A percentile compares a stretch with the other conserved stretches of the same genome.
phyloP scores from a whole-genome alignment of 2,329 filamentous ascomycete genomes.

The Claviceps monticola region DNA sequence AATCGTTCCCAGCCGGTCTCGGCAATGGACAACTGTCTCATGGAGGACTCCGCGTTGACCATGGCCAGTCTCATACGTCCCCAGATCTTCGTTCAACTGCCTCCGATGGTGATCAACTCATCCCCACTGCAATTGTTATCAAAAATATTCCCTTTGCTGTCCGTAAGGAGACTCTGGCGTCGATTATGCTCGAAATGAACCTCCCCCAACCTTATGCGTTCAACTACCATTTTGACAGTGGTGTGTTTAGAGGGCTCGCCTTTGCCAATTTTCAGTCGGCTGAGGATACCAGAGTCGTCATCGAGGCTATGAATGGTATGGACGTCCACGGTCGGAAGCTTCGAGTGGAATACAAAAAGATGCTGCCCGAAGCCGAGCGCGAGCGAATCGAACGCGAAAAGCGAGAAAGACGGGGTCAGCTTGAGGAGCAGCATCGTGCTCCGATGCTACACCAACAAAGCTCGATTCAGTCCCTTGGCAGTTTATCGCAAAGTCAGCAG shows the following conservation, averaged over 20 bases:
- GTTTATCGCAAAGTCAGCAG: slow-evolving; percentile 48
- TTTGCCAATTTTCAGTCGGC: slow-evolving; percentile 98
- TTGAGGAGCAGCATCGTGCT: slow-evolving; percentile 89
- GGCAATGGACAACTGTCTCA: slow-evolving; percentile 24
- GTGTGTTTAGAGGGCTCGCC: slow-evolving; percentile 86
- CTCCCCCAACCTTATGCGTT: slow-evolving; percentile 94
- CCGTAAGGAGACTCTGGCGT: slow-evolving; percentile 87
- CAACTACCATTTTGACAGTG: slow-evolving; percentile 98
- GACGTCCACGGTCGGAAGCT: slow-evolving; percentile 91
- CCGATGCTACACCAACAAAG: slow-evolving; percentile 68
- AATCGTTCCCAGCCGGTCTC: slow-evolving; percentile 22
- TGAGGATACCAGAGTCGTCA: slow-evolving; percentile 84
- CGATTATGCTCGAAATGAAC: slow-evolving; percentile 87
- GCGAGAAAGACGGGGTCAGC: slow-evolving; percentile 83
- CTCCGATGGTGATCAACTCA: slow-evolving; percentile 67
- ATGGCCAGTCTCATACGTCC: slow-evolving; percentile 25
- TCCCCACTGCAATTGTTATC: slow-evolving; percentile 96
- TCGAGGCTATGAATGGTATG: slow-evolving; percentile 88
- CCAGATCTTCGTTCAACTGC: slow-evolving; percentile 28
- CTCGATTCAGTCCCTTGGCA: slow-evolving; percentile 69
- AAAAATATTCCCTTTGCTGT: slow-evolving; percentile 99
- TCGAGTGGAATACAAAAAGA: slow-evolving; percentile 98
- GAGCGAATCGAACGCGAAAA: slow-evolving; percentile 96
- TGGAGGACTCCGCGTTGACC: slow-evolving; percentile 30
- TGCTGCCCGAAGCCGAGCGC: slow-evolving; percentile 87